Percentiles rank a stretch among this genome's conserved stretches.
These are phyloP conservation scores for Avicennia marina DNA, from an alignment of 257 asterid genomes.

Conservation along the genomic window DNA sequence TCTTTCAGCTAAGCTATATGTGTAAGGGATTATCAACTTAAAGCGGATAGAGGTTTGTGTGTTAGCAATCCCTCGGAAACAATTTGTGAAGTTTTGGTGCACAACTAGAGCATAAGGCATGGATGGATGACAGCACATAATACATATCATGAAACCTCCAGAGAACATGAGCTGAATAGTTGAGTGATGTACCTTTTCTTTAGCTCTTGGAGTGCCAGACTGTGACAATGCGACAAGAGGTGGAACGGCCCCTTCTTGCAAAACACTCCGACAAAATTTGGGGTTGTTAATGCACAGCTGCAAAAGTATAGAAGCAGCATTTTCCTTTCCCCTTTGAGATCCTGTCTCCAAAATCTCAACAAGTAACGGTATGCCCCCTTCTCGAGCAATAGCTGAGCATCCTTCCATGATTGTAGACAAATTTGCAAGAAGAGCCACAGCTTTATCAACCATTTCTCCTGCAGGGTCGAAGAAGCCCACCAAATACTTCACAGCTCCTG, in stretches of 20 bases:
- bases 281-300: constrained; percentile 72
- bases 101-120: too few relatives aligned
- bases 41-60: background rate
- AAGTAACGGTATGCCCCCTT: constrained; percentile 73
- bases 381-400: constrained; percentile 78
- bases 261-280: constrained; percentile 64
- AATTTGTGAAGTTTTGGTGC: background rate
- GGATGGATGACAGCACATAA: background rate
- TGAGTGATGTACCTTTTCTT: constrained; percentile 67
- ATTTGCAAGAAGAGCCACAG: constrained; percentile 91
- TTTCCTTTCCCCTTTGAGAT: constrained; percentile 88
- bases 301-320: constrained; percentile 78
- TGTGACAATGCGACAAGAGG: constrained; percentile 92
- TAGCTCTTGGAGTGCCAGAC: constrained; percentile 85
- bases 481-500: constrained; percentile 79
- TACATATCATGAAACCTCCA: constrained; percentile 5
- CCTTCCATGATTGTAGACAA: constrained; percentile 76
- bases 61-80: background rate
- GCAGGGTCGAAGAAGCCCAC: constrained; percentile 64
- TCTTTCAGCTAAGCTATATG: background rate
- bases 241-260: constrained; percentile 98
- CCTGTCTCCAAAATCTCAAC: constrained; percentile 85
- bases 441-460: constrained; percentile 79
- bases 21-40: background rate
- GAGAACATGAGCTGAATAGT: background rate